phyloP scores from a whole-genome alignment of 2,329 filamentous ascomycete genomes.

The Purpureocillium lavendulum region DNA sequence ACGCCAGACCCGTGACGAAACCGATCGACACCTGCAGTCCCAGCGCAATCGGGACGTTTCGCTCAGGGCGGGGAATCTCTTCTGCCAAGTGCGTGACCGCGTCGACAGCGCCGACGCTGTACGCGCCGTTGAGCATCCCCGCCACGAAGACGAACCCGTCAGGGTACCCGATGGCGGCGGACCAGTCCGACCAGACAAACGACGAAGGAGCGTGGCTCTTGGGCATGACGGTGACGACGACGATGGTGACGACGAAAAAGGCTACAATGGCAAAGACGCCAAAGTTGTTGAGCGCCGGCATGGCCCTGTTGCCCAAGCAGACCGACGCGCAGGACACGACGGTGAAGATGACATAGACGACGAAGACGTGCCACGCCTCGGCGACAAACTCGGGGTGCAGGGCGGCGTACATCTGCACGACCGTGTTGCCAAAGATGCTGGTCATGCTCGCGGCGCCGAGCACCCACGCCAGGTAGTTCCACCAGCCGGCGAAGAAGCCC shows the following conservation, averaged over 20 bases:
- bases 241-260: slow-evolving; percentile 45
- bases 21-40: slow-evolving; percentile 40
- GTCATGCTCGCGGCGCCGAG: slow-evolving; percentile 31
- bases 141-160: slow-evolving; percentile 32
- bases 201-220: slow-evolving; percentile 21
- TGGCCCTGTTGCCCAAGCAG: slow-evolving; percentile 46
- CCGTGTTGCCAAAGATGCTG: slow-evolving; percentile 29
- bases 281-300: slow-evolving; percentile 44
- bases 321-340: slow-evolving; percentile 29
- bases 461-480: slow-evolving; percentile 34
- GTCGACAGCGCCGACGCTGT: slow-evolving; percentile 58
- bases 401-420: slow-evolving; percentile 35
- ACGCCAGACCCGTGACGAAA: slow-evolving; percentile 43
- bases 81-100: slow-evolving; percentile 57
- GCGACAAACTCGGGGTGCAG: slow-evolving; percentile 27
- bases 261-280: slow-evolving; percentile 40
- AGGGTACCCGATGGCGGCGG: slow-evolving; percentile 28
- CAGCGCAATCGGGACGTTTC: slow-evolving; percentile 46
- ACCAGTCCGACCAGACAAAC: slow-evolving; percentile 33
- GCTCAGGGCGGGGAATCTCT: slow-evolving; percentile 46
- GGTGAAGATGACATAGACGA: slow-evolving; percentile 29
- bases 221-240: slow-evolving; percentile 47
- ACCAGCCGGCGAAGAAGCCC: slow-evolving; percentile 36
- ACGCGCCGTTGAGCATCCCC: slow-evolving; percentile 55
- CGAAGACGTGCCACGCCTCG: slow-evolving; percentile 33